Conservation (phyloP, 441 rosid genomes). For the Macaranga tanarius region DNA sequence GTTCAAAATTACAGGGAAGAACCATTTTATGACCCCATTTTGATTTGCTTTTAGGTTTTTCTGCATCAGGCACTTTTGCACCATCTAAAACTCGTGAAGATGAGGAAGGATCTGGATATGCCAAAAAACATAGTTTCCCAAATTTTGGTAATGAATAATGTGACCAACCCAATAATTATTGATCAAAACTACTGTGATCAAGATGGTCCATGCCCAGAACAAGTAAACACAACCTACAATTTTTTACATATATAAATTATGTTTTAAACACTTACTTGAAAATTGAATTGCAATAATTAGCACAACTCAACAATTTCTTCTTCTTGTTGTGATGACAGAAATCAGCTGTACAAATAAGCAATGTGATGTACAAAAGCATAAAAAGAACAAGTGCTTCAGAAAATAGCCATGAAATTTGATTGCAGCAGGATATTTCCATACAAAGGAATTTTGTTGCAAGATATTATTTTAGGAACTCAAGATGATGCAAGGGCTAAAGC, state of each 20-base stretch:
- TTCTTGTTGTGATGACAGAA: constrained; percentile 28
- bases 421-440: constrained; percentile 63
- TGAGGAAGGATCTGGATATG: constrained; percentile 83
- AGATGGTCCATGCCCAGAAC: constrained; percentile 40
- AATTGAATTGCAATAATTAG: too few species aligned
- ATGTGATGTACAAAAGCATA: constrained; percentile 61
- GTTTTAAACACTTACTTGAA: too few species aligned
- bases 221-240: constrained; percentile 39
- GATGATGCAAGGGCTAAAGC: constrained; percentile 37
- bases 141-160: constrained; percentile 58
- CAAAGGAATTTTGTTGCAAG: constrained; percentile 48
- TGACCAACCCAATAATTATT: constrained; percentile 73
- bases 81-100: neutral
- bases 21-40: too few species aligned
- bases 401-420: constrained; percentile 52
- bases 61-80: neutral
- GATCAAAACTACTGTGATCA: constrained; percentile 80
- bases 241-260: neutral
- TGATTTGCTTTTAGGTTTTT: neutral
- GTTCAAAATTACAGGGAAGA: too few species aligned
- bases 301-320: too few species aligned
- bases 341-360: constrained; percentile 70
- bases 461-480: constrained; percentile 33
- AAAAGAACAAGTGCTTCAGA: constrained; percentile 69
- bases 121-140: constrained; percentile 60